phyloP scores from a whole-genome alignment of 2,329 filamentous ascomycete genomes.

The Aspergillus japonicus region DNA sequence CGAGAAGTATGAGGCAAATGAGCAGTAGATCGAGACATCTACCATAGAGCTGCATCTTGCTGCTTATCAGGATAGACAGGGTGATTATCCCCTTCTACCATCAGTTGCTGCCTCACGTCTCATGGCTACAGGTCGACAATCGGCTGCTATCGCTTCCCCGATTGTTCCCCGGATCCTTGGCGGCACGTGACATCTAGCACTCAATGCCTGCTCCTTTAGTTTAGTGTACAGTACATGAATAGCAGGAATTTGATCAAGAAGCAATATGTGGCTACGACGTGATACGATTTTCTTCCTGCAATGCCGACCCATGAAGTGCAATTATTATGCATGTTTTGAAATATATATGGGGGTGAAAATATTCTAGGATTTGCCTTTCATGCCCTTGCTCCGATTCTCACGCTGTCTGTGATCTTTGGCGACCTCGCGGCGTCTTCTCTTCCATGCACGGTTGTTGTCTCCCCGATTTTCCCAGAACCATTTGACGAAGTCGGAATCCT shows the following conservation, averaged over 20 bases:
- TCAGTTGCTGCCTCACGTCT: background rate
- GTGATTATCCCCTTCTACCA: background rate
- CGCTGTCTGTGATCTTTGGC: constrained; percentile 60
- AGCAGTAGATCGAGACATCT: constrained; percentile 22
- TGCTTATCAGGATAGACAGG: background rate
- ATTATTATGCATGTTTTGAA: too few relatives aligned
- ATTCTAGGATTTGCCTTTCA: constrained; percentile 36
- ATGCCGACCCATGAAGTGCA: too few relatives aligned
- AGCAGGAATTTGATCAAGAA: too few relatives aligned
- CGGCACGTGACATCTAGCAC: constrained; percentile 11
- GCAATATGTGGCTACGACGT: too few relatives aligned
- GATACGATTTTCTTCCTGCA: too few relatives aligned
- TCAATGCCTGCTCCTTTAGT: too few relatives aligned
- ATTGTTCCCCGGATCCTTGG: constrained; percentile 11
- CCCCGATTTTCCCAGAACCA: constrained; percentile 59
- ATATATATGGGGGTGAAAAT: background rate
- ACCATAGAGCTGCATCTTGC: constrained; percentile 21
- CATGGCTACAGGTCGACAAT: background rate
- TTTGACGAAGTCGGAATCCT: constrained; percentile 59
- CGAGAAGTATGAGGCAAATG: constrained; percentile 27
- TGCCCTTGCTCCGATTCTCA: constrained; percentile 57
- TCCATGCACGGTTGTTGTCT: constrained; percentile 52
- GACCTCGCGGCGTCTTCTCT: constrained; percentile 57
- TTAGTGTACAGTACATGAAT: too few relatives aligned
- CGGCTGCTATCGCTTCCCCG: background rate